Evolutionary conservation across 352 stramenopile species (phyloP).

Genomic region (Phytophthora nicotianae): DNA sequence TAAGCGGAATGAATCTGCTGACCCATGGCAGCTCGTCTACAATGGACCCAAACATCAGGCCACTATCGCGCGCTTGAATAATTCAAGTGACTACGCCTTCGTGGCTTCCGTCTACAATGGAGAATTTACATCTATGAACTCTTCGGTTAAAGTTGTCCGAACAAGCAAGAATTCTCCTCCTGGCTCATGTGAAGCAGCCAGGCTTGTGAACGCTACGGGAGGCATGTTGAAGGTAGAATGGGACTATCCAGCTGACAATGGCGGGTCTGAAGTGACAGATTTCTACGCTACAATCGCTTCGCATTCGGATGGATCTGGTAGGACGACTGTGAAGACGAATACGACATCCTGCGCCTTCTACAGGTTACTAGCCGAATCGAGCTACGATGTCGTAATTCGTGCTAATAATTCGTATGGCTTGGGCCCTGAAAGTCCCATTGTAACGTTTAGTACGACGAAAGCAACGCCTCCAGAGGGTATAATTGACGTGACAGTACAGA

Average conservation of each 20-base stretch:
- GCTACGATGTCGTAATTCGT: conserved; percentile 54
- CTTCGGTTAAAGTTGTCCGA: conserved; percentile 29
- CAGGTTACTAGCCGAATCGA: conserved; percentile 31
- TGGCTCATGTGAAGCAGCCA: conserved; percentile 40
- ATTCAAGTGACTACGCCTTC: conserved; percentile 43
- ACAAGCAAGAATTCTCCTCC: conserved; percentile 55
- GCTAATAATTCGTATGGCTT: conserved; percentile 46
- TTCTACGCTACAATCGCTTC: conserved; percentile 42
- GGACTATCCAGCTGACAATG: conserved; percentile 46
- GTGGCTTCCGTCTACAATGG: conserved; percentile 52
- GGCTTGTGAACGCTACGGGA: conserved; percentile 32
- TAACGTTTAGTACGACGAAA: conserved; percentile 36
- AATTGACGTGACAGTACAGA: conserved; percentile 36
- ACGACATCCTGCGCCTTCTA: conserved; percentile 45
- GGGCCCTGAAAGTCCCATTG: conserved; percentile 40
- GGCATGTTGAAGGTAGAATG: conserved; percentile 57
- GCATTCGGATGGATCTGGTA: conserved; percentile 37
- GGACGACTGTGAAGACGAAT: conserved; percentile 15
- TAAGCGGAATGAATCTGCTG: conserved; percentile 14
- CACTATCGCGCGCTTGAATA: conserved; percentile 38
- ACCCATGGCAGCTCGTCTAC: conserved; percentile 50
- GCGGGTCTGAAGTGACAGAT: conserved; percentile 32
- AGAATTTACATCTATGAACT: conserved; percentile 50
- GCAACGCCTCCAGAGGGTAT: conserved; percentile 37
- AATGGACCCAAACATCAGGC: conserved; percentile 24